Evolutionary conservation across 1,284 basidiomycete species (phyloP).

Genomic region (Taiwanofungus camphoratus): DNA sequence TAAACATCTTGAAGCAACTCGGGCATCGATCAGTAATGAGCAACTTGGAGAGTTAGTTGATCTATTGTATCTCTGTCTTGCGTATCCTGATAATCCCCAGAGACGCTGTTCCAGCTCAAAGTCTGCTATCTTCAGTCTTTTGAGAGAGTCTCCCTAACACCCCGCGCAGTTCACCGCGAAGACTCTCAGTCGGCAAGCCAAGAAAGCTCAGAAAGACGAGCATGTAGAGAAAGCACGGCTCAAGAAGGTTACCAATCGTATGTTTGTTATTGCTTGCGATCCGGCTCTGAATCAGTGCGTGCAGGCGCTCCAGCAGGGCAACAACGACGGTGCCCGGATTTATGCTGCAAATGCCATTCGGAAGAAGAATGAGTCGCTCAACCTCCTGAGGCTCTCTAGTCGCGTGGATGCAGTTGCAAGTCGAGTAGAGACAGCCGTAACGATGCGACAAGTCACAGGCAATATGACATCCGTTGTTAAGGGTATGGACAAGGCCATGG

Average conservation of each 20-base stretch:
- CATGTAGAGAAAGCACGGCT: slow-evolving; percentile 77
- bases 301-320: slow-evolving; percentile 94
- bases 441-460: slow-evolving; percentile 92
- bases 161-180: slow-evolving; percentile 86
- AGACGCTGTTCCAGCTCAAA: slow-evolving; percentile 95
- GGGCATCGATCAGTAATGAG: too few species aligned
- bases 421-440: slow-evolving; percentile 98
- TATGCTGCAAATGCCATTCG: slow-evolving; percentile 98
- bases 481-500: slow-evolving; percentile 99
- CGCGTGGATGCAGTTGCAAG: slow-evolving; percentile 96
- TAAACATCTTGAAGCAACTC: too few species aligned
- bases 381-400: slow-evolving; percentile 82
- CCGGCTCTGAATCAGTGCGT: neutral
- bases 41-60: slow-evolving; percentile 79
- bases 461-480: slow-evolving; percentile 96
- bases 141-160: slow-evolving; percentile 13
- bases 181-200: slow-evolving; percentile 85
- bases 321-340: slow-evolving; percentile 97
- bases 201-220: slow-evolving; percentile 95
- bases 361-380: slow-evolving; percentile 95
- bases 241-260: slow-evolving; percentile 67
- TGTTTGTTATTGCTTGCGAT: neutral
- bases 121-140: slow-evolving; percentile 31
- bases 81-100: slow-evolving; percentile 41
- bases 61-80: neutral